phyloP scores from a whole-genome alignment of 768 basidiomycete species.

The Neoboletus brunneissimus region DNA sequence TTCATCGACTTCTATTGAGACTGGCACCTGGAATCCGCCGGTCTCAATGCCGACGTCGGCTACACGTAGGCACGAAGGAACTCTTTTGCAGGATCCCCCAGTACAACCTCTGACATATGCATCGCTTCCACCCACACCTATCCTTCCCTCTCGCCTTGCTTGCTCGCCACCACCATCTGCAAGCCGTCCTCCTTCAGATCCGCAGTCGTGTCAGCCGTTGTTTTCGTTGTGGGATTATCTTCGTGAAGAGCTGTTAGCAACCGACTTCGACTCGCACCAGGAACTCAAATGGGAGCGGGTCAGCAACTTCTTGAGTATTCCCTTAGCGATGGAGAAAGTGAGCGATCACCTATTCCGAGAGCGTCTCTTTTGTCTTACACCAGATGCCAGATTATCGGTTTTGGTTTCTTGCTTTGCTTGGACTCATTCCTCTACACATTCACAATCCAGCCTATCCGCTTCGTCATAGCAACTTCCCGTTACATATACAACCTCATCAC shows the following conservation, averaged over 20 bases:
- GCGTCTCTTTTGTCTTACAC: slow-evolving; percentile 4
- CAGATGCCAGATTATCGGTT: slow-evolving; percentile 69
- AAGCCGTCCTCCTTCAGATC: slow-evolving; percentile 13
- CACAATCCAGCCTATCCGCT: slow-evolving; percentile 94
- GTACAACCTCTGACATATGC: slow-evolving; percentile 55
- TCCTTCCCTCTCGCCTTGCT: slow-evolving; percentile 45
- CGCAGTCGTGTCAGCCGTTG: slow-evolving; percentile 38
- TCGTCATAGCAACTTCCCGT: slow-evolving; percentile 58
- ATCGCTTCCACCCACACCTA: slow-evolving; percentile 73
- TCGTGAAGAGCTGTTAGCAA: slow-evolving; percentile 81
- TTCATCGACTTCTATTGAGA: slow-evolving; percentile 27
- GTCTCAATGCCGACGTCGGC: slow-evolving; percentile 8
- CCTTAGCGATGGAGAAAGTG: slow-evolving; percentile 91
- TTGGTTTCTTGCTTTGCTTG: slow-evolving; percentile 90
- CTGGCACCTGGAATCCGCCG: slow-evolving; percentile 23
- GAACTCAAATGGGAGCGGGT: slow-evolving; percentile 96
- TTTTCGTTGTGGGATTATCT: slow-evolving; percentile 94
- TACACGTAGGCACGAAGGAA: slow-evolving; percentile 15
- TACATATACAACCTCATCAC: slow-evolving; percentile 50
- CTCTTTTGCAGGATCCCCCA: slow-evolving; percentile 3
- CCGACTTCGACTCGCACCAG: slow-evolving; percentile 93
- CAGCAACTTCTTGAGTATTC: slow-evolving; percentile 91
- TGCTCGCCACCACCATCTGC: slow-evolving; percentile 24
- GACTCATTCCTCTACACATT: slow-evolving; percentile 98
- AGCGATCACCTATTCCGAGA: slow-evolving; percentile 5